Evolutionary conservation across 495 filamentous ascomycete genomes (phyloP).

Genomic region (Hyaloscypha bicolor): DNA sequence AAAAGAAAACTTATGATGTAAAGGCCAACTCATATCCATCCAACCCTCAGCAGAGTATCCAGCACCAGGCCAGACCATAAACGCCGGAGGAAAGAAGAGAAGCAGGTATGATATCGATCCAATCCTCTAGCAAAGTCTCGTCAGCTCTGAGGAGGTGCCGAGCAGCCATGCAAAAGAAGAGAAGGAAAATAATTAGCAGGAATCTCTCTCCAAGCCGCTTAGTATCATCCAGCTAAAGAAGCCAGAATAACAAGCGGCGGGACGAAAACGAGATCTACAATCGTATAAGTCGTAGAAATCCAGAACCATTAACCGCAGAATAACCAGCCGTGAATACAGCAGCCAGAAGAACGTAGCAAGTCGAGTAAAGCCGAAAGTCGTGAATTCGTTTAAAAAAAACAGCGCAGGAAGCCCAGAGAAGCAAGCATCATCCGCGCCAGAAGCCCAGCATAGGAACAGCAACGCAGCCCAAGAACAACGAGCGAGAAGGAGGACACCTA

Average conservation of each 20-base stretch:
- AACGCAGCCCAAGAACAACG: not conserved
- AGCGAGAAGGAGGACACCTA: not conserved
- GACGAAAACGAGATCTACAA: not conserved
- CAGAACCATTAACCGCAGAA: not conserved
- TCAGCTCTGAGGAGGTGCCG: not conserved
- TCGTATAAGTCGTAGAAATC: not conserved
- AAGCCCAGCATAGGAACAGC: not conserved
- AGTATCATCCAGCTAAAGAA: not conserved
- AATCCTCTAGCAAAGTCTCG: no score
- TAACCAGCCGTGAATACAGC: not conserved
- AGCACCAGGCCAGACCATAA: no score
- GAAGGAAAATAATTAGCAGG: not conserved
- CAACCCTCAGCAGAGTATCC: not conserved
- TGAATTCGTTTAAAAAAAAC: no score
- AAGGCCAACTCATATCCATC: not conserved
- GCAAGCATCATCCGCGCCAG: not conserved
- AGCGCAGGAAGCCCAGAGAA: not conserved
- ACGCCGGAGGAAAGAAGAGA: no score
- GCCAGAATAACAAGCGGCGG: not conserved
- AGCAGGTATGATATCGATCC: no score
- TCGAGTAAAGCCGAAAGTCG: not conserved
- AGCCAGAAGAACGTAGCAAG: no score
- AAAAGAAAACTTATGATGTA: not conserved
- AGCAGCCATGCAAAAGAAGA: not conserved
- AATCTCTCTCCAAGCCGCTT: not conserved